A percentile compares a stretch with the other conserved stretches of the same genome.
phyloP scores from a whole-genome alignment of 75 land plant species.

The Chamaecyparis obtusa region DNA sequence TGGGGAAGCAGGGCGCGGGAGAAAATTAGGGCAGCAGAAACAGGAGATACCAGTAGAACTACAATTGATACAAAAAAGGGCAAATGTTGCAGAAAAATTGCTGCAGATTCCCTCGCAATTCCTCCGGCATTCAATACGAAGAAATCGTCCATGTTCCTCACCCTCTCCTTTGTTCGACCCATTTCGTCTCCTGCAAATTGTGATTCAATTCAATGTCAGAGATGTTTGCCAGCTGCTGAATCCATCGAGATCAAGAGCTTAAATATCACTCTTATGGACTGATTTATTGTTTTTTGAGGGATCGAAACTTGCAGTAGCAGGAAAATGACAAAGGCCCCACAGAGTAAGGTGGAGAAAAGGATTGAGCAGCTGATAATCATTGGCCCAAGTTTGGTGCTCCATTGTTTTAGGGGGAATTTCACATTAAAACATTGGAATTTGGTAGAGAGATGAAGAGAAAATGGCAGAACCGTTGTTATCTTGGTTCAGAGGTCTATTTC shows the following conservation, averaged over 20 bases:
- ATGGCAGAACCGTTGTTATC: no score
- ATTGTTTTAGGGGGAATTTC: no score
- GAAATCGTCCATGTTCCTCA: not conserved
- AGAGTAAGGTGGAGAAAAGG: not conserved
- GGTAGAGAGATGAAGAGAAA: no score
- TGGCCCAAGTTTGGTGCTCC: no score
- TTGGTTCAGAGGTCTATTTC: no score
- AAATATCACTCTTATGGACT: not conserved
- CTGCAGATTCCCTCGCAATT: conserved; percentile 23
- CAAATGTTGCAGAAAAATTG: conserved; percentile 16
- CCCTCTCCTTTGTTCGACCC: not conserved
- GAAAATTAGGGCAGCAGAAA: conserved; percentile 20
- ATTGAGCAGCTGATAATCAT: no score
- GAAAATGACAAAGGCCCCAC: not conserved
- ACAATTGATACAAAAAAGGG: conserved; percentile 5
- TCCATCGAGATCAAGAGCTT: not conserved
- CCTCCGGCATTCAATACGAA: conserved; percentile 6
- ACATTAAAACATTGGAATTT: no score
- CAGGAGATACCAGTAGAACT: conserved; percentile 13
- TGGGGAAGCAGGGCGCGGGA: not conserved
- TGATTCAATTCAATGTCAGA: not conserved
- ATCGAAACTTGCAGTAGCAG: not conserved
- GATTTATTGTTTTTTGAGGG: not conserved
- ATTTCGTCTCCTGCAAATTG: not conserved
- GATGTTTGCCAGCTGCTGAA: not conserved